Base-by-base conservation (phyloP, 2,329 filamentous ascomycete genomes). In the Didymella pinodella region DNA sequence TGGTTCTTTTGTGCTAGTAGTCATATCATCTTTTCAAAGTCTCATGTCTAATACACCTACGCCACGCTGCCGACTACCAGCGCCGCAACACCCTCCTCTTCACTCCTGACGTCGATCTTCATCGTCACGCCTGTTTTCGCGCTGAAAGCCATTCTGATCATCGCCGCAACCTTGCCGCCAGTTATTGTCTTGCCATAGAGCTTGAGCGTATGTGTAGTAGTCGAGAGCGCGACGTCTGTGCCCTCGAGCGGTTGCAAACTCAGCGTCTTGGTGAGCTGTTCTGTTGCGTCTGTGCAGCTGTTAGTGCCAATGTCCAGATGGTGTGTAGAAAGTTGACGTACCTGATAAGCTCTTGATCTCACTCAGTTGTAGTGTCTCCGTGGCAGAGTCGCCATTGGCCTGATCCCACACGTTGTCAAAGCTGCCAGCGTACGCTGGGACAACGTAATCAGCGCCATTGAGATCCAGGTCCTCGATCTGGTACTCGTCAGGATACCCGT, bases 361-460 rank as follows among this genome's bases (percentile, higher is more conserved):
- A 71, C 89, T 88, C 66, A 97, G 83, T 79, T 94, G 92, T 76
- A 97, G 82, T 36, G 94, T 99, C 82, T 98, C 95, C 64, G 91
- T 91, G 4, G 91, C 90, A 75, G 97, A 91, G 73, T 97, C 92
- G 50, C 93, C 93, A 52, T 92, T 92, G 52, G 94, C 88, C 78
- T 96, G 92, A 78, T 96, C 92, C 94, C 94, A 99, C 47, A 98
- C 86, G 72, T 96, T 92, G 75, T 91, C 92, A 76, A 98, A 99
- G 83, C 92, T 96, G 76, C 93, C 91, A 18, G 93, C 93, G 77
- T 96, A 99, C 2, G 92, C 90, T 20, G 95, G 95, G 47, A 97
- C 86, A 62, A 99, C 88, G 78, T 97, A 99, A 78, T 99, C 95
- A 67, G 92, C 93, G 58, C 94, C 95, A 18, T 88, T 86, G 61